These are phyloP conservation scores for Carex pumila DNA, from an alignment of 176 grass and related monocot genomes.

Conservation along the genomic window DNA sequence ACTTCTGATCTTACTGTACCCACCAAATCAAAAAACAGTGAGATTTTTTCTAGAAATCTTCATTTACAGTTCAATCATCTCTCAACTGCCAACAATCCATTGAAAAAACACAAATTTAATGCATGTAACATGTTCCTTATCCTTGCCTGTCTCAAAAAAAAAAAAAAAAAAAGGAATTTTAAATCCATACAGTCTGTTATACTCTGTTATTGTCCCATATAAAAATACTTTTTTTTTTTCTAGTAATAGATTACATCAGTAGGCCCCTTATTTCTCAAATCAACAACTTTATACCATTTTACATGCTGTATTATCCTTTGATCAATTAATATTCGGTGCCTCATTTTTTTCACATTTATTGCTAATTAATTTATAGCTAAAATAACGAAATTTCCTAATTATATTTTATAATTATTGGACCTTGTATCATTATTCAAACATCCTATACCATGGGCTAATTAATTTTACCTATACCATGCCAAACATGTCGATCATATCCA, in stretches of 20 bases:
- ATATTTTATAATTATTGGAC: not conserved
- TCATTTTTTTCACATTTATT: not conserved
- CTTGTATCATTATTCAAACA: not conserved
- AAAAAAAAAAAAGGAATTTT: not conserved
- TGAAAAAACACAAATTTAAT: not conserved
- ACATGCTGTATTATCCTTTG: not conserved
- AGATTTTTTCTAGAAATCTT: not conserved
- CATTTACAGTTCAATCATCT: not conserved
- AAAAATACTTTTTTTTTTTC: too few relatives aligned
- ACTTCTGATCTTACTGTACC: too few relatives aligned
- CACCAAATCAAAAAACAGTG: too few relatives aligned
- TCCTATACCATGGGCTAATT: not conserved
- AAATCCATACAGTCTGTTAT: slow-evolving; percentile 16
- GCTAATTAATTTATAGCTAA: not conserved
- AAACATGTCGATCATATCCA: not conserved
- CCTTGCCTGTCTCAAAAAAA: not conserved
- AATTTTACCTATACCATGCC: not conserved
- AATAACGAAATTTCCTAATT: not conserved
- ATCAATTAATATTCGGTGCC: not conserved
- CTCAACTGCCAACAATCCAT: slow-evolving; percentile 6
- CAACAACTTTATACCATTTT: not conserved
- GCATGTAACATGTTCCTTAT: not conserved
- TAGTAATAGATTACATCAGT: not conserved
- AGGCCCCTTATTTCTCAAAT: not conserved
- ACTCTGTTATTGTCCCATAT: not conserved